Percentiles rank a stretch among this genome's conserved stretches.
These are phyloP conservation scores for Forsythia suspensa DNA, from an alignment of 257 asterid genomes.

Conservation along the genomic window DNA sequence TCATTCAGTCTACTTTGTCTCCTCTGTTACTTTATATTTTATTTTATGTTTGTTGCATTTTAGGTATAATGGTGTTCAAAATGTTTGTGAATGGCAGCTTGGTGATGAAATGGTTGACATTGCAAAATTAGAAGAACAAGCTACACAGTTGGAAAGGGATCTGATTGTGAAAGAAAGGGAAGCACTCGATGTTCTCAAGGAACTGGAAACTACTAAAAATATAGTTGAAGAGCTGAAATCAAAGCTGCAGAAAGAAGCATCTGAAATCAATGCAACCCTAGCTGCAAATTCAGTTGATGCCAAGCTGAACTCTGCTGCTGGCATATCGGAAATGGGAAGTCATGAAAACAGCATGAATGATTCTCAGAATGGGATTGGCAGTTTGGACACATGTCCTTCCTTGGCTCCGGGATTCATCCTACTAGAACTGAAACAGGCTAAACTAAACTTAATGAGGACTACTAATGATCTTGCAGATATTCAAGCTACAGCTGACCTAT, in stretches of 20 bases:
- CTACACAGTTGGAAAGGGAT: conserved; percentile 63
- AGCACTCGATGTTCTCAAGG: conserved; percentile 69
- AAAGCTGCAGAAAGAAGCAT: conserved; percentile 64
- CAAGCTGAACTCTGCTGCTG: not conserved
- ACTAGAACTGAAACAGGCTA: conserved; percentile 49
- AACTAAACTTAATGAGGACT: conserved; percentile 39
- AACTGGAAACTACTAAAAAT: conserved; percentile 62
- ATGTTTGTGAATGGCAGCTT: conserved; percentile 34
- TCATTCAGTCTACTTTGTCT: too few relatives aligned
- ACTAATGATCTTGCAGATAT: conserved; percentile 42
- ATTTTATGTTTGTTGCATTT: too few relatives aligned
- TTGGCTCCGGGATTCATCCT: conserved; percentile 38
- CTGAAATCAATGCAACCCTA: conserved; percentile 39
- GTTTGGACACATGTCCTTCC: conserved; percentile 31
- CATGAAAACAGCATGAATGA: not conserved
- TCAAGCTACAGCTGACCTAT: conserved; percentile 40
- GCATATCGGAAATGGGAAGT: conserved; percentile 9
- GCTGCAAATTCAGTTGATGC: conserved; percentile 8
- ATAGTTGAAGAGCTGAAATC: conserved; percentile 58
- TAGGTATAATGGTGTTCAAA: not conserved
- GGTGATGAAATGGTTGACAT: conserved; percentile 42
- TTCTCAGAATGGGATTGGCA: conserved; percentile 1
- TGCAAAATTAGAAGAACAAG: conserved; percentile 63
- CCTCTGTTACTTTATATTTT: too few relatives aligned
- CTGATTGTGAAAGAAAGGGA: conserved; percentile 74